Conservation (phyloP, 805 yeast genomes). For the Cyberlindnera suaveolens region DNA sequence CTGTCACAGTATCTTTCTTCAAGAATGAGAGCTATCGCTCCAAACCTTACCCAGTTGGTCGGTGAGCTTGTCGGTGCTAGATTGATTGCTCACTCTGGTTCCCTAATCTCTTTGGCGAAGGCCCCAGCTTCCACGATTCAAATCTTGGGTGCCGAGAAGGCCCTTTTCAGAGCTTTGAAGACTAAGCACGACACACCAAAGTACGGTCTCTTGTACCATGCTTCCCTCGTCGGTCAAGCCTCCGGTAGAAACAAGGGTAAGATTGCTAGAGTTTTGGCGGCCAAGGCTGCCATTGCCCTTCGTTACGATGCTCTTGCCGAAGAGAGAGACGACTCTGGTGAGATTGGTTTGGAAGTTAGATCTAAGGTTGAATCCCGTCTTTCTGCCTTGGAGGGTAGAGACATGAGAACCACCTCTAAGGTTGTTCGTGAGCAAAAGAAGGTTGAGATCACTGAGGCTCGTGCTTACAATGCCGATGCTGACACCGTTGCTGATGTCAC, state of each 20-base stretch:
- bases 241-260: slow-evolving; percentile 97
- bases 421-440: slow-evolving; percentile 78
- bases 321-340: slow-evolving; percentile 94
- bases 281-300: slow-evolving; percentile 94
- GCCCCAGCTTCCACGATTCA: slow-evolving; percentile 99
- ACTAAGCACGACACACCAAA: slow-evolving; percentile 98
- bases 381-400: slow-evolving; percentile 95
- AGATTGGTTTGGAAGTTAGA: slow-evolving; percentile 85
- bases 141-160: slow-evolving; percentile 98
- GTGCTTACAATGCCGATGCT: slow-evolving; percentile 92
- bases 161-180: slow-evolving; percentile 95
- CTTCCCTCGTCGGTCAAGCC: slow-evolving; percentile 96
- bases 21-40: slow-evolving; percentile 99
- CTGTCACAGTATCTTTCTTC: slow-evolving; percentile 83
- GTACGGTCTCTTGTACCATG: slow-evolving; percentile 95
- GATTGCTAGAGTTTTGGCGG: slow-evolving; percentile 97
- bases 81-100: slow-evolving; percentile 95
- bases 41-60: slow-evolving; percentile 89
- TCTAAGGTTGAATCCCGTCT: slow-evolving; percentile 91
- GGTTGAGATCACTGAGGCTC: slow-evolving; percentile 77
- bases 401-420: slow-evolving; percentile 82
- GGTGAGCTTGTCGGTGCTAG: slow-evolving; percentile 99
- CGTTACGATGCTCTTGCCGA: slow-evolving; percentile 97
- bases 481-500: slow-evolving; percentile 49
- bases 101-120: slow-evolving; percentile 88